Evolutionary conservation across 441 rosid genomes (phyloP).

Genomic region (Gossypium schwendimanii): DNA sequence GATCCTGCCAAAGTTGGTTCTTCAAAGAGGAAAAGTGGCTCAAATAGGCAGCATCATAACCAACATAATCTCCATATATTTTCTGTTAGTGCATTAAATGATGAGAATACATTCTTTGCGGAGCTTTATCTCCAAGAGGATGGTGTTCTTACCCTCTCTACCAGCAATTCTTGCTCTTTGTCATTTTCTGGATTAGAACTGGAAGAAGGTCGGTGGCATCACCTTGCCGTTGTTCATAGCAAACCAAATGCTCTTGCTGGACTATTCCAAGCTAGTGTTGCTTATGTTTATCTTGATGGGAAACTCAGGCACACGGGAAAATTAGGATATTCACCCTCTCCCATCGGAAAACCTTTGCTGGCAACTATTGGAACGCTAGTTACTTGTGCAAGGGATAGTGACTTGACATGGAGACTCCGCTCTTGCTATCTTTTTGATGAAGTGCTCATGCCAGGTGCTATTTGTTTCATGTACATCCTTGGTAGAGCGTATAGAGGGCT

Average conservation of each 20-base stretch:
- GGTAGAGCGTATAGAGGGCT: slow-evolving; percentile 99
- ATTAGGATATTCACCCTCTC: slow-evolving; percentile 98
- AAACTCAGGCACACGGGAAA: slow-evolving; percentile 95
- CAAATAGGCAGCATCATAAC: slow-evolving; percentile 50
- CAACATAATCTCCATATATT: slow-evolving; percentile 68
- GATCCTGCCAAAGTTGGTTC: slow-evolving; percentile 41
- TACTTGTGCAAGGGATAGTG: slow-evolving; percentile 70
- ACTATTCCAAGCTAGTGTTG: slow-evolving; percentile 97
- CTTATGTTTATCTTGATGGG: slow-evolving; percentile 95
- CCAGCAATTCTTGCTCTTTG: slow-evolving; percentile 83
- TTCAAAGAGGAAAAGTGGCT: slow-evolving; percentile 36
- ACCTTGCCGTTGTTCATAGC: slow-evolving; percentile 99
- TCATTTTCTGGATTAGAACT: slow-evolving; percentile 94
- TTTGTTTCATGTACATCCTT: slow-evolving; percentile 97
- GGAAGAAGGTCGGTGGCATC: slow-evolving; percentile 99
- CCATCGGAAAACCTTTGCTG: slow-evolving; percentile 91
- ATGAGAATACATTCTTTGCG: slow-evolving; percentile 69
- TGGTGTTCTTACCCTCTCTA: slow-evolving; percentile 93
- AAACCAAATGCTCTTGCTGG: slow-evolving; percentile 99
- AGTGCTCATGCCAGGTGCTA: slow-evolving; percentile 93
- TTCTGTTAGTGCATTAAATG: slow-evolving; percentile 85
- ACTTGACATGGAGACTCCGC: slow-evolving; percentile 87
- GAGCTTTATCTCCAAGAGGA: slow-evolving; percentile 95
- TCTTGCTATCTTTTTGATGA: slow-evolving; percentile 99
- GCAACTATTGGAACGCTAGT: slow-evolving; percentile 86